phyloP scores from a whole-genome alignment of 371 early-diverging fungal genomes.

The Nematocida homosporus region DNA sequence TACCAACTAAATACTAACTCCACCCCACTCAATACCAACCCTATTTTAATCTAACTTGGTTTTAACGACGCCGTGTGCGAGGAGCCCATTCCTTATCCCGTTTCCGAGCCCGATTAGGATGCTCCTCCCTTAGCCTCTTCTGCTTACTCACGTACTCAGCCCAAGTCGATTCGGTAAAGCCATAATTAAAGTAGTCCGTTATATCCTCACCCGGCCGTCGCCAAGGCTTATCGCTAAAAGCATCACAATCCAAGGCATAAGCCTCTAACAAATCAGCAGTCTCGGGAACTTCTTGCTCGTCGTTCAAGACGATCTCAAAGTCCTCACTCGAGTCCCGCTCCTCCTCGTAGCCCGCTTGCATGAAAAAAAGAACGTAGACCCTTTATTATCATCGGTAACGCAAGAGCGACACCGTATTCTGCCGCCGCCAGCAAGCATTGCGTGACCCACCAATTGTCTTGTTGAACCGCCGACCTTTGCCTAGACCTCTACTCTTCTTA shows the following conservation, averaged over 20 bases:
- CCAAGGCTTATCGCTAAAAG: constrained; percentile 88
- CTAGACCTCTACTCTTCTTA: constrained; percentile 88
- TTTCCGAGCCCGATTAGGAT: not conserved
- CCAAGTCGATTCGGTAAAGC: constrained; percentile 90
- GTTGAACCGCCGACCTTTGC: constrained; percentile 93
- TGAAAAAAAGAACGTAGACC: constrained; percentile 27
- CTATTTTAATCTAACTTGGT: not conserved
- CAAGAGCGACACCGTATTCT: constrained; percentile 71
- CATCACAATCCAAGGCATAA: constrained; percentile 79
- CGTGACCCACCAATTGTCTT: constrained; percentile 93
- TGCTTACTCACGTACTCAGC: constrained; percentile 80
- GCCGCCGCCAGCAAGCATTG: constrained; percentile 73
- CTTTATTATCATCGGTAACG: constrained; percentile 69
- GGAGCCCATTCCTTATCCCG: not conserved
- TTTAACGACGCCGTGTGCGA: not conserved
- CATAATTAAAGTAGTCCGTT: constrained; percentile 95
- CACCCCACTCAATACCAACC: not conserved
- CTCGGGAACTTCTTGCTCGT: constrained; percentile 33
- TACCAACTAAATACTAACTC: too few species aligned
- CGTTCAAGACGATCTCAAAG: constrained; percentile 45
- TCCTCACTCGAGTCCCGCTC: constrained; percentile 51
- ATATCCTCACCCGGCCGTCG: constrained; percentile 89
- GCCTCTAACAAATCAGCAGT: constrained; percentile 60
- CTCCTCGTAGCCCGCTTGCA: constrained; percentile 25
- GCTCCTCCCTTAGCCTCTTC: constrained; percentile 69